Percentiles rank a stretch among this genome's conserved stretches.
Conservation (phyloP, 2,329 filamentous ascomycete species). For the Fusarium setosum region DNA sequence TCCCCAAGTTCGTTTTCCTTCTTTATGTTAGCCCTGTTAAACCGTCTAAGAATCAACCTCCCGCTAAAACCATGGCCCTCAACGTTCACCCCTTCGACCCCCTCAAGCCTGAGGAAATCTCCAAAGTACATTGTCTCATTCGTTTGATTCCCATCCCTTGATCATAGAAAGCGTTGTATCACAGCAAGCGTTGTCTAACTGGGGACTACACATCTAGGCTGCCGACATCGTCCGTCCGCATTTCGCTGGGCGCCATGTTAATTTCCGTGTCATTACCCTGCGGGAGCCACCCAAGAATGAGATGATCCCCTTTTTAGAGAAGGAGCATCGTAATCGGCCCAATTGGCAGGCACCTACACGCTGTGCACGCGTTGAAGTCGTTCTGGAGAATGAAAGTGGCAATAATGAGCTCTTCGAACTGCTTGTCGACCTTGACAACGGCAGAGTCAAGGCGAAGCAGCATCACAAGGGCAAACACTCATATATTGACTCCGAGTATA, state of each 20-base stretch:
- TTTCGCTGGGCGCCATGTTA: slow-evolving; percentile 39
- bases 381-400: slow-evolving; percentile 24
- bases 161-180: no score
- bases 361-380: slow-evolving; percentile 53
- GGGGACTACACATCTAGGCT: slow-evolving; percentile 20
- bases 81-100: slow-evolving; percentile 42
- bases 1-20: neutral
- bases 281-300: slow-evolving; percentile 61
- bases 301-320: slow-evolving; percentile 58
- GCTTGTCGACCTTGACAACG: slow-evolving; percentile 44
- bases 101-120: slow-evolving; percentile 41
- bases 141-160: neutral
- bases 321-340: slow-evolving; percentile 46
- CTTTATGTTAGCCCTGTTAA: no score
- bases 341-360: slow-evolving; percentile 42
- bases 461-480: slow-evolving; percentile 56
- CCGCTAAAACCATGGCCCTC: neutral
- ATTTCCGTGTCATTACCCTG: slow-evolving; percentile 63
- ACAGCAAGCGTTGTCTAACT: neutral
- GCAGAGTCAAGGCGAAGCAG: slow-evolving; percentile 40
- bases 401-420: slow-evolving; percentile 44
- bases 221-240: slow-evolving; percentile 34
- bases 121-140: slow-evolving; percentile 14
- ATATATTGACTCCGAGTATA: slow-evolving; percentile 59
- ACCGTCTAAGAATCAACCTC: neutral